Evolutionary conservation across 1,284 basidiomycete species (phyloP), one percentile per base, ranked within the genome.

Genomic region (Anthracocystis setariae): DNA sequence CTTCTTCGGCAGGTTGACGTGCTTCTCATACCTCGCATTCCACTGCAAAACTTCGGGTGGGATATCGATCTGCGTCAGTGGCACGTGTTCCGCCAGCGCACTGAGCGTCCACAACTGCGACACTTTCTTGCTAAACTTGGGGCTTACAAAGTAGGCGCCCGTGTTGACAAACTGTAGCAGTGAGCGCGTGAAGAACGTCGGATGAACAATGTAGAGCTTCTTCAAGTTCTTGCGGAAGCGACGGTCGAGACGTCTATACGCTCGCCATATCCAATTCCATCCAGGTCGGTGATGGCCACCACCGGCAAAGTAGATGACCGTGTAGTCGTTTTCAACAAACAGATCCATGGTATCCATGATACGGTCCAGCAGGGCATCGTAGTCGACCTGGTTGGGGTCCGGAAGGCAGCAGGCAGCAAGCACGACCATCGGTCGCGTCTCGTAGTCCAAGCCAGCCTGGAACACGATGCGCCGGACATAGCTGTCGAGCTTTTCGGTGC

Each of bases 251-350:
- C 72, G 25, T 5, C 56, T 48, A 45, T 93, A 92, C 1, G 91
- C 90, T 77, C 91, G 92, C 92, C 92, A 93, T 29, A 93, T 87
- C 91, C 91, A 93, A 69, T 89, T 91, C 92, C 92, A 92, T 35
- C 87, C 87, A 8, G 92, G 92, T 2, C 88, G 87, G 83, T 92
- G 85, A 66, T 85, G 86, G 2, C 88, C 88, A n/a, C 91, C 92
- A 2, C 91, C 89, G 25, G 91, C 90, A 71, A 93, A 90, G 84
- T 92, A 92, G 13, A 92, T 87, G 38, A 93, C 88, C 1, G 90
- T 90, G 76, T 93, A 93, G 83, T 93, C 91, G 47, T 90, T 90
- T 80, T 93, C 92, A 52, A 74, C 77, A 39, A 79, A 74, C 25
- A 77, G 61, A 35, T 77, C 75, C 52, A 75, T 58, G n/a, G 59